These are phyloP conservation scores for Tephrocybe sp. DNA, from an alignment of 768 basidiomycete species.

Conservation along the genomic window DNA sequence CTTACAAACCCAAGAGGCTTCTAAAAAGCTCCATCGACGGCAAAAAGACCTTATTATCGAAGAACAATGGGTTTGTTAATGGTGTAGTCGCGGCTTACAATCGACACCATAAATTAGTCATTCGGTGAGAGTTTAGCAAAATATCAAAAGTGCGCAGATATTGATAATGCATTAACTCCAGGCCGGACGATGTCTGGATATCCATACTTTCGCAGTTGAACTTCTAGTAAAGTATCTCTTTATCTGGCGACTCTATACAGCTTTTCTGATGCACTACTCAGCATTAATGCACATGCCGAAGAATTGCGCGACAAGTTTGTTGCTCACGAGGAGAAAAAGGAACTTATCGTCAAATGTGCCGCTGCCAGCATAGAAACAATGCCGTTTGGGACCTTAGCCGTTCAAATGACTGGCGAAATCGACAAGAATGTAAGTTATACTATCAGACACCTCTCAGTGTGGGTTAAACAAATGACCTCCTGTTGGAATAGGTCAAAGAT, in stretches of 20 bases:
- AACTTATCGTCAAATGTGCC: constrained; percentile 16
- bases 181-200: constrained; percentile 52
- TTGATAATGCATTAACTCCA: neutral
- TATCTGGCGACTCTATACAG: neutral
- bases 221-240: constrained; percentile 29
- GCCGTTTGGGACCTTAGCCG: constrained; percentile 24
- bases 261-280: constrained; percentile 2
- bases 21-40: constrained; percentile 6
- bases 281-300: constrained; percentile 36
- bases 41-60: neutral
- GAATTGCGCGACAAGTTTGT: constrained; percentile 32
- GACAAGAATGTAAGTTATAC: constrained; percentile 22
- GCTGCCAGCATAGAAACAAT: constrained; percentile 15
- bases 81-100: constrained; percentile 34
- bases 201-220: constrained; percentile 41
- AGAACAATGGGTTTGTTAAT: constrained; percentile 33
- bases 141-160: neutral
- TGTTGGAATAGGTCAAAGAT: constrained; percentile 13
- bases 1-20: neutral
- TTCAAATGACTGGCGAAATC: constrained; percentile 23
- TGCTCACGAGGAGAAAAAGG: constrained; percentile 24
- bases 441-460: neutral
- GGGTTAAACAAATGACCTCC: neutral
- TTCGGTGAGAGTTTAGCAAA: constrained; percentile 26
- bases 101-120: constrained; percentile 34